phyloP scores from a whole-genome alignment of 768 basidiomycete species.

The Gloeostereum incarnatum region DNA sequence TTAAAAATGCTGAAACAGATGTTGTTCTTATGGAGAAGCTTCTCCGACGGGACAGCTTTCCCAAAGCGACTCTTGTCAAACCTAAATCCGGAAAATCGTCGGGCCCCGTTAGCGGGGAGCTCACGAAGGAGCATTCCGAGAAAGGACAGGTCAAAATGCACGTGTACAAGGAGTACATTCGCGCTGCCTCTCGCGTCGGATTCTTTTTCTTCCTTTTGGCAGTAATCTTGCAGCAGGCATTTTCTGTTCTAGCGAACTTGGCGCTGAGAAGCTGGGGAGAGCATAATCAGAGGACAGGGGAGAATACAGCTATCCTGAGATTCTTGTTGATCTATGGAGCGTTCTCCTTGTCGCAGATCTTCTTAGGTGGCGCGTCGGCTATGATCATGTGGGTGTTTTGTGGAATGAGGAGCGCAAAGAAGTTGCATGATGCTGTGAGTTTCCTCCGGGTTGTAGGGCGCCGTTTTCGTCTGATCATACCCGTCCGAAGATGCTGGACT shows the following conservation, averaged over 20 bases:
- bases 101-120: conserved; percentile 32
- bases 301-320: conserved; percentile 45
- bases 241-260: conserved; percentile 50
- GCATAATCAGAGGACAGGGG: conserved; percentile 53
- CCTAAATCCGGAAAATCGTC: conserved; percentile 26
- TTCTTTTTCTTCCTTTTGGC: conserved; percentile 55
- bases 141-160: conserved; percentile 70
- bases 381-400: conserved; percentile 74
- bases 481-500: conserved; percentile 53
- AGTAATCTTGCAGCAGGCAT: conserved; percentile 46
- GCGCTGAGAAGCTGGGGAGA: conserved; percentile 80
- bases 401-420: conserved; percentile 61
- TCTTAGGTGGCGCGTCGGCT: conserved; percentile 45
- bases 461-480: conserved; percentile 1
- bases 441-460: not conserved
- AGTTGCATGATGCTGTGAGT: conserved; percentile 69
- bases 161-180: conserved; percentile 73
- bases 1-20: conserved; percentile 15
- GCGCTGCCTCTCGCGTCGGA: conserved; percentile 68
- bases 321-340: conserved; percentile 61
- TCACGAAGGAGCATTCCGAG: conserved; percentile 65
- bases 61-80: conserved; percentile 40
- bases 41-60: conserved; percentile 45
- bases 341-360: conserved; percentile 49
- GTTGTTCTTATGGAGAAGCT: conserved; percentile 45